Percentiles rank a stretch among this genome's conserved stretches.
phyloP scores from a whole-genome alignment of 1,284 basidiomycete genomes.

The Trametes hirsuta region DNA sequence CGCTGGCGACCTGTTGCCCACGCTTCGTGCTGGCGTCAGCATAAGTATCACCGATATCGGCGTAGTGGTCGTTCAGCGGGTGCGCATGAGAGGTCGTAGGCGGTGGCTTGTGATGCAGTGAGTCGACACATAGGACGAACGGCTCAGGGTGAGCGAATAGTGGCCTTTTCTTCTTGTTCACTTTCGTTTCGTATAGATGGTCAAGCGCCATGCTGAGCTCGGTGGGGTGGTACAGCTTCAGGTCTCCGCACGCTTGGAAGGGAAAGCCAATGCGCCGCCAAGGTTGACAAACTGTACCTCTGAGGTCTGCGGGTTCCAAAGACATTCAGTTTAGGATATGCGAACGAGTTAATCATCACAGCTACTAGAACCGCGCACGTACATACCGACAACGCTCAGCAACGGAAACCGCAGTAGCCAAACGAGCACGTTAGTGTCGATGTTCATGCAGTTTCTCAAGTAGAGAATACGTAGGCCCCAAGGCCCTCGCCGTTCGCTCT shows the following conservation, averaged over 20 bases:
- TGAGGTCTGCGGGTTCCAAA: constrained; percentile 47
- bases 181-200: constrained; percentile 8
- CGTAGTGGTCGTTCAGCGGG: not conserved
- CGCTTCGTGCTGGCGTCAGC: not conserved
- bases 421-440: constrained; percentile 46
- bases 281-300: constrained; percentile 49
- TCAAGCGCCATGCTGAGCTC: constrained; percentile 37
- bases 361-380: not conserved
- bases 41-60: not conserved
- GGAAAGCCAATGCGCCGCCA: constrained; percentile 15
- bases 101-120: constrained; percentile 17
- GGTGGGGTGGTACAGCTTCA: constrained; percentile 29
- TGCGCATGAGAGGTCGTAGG: not conserved
- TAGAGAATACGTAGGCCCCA: constrained; percentile 60
- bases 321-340: not conserved
- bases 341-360: not conserved
- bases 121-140: constrained; percentile 27
- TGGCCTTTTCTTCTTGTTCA: not conserved
- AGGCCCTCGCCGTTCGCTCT: constrained; percentile 44
- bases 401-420: constrained; percentile 51
- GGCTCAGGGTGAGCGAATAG: constrained; percentile 29
- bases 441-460: constrained; percentile 48
- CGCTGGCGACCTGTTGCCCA: not conserved
- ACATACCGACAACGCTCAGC: constrained; percentile 59
- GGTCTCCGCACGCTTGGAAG: constrained; percentile 27